These are phyloP conservation scores for Paspalum vaginatum DNA, from an alignment of 176 grass and related monocot genomes.

Conservation along the genomic window DNA sequence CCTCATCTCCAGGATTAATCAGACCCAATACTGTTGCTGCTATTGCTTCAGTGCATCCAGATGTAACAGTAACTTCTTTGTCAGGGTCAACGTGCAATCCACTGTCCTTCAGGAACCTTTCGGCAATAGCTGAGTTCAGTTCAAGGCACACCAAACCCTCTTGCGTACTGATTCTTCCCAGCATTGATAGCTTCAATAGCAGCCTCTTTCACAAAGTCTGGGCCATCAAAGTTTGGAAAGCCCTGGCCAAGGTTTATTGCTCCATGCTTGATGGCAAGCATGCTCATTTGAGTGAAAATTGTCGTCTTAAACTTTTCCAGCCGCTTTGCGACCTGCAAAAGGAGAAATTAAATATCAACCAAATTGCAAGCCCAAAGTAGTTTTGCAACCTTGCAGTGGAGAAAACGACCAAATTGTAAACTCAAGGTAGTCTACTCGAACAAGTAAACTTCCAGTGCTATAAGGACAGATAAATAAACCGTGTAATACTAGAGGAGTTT, in stretches of 20 bases:
- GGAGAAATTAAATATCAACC: conserved; percentile 1
- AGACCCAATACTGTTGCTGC: conserved; percentile 90
- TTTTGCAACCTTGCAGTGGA: conserved; percentile 60
- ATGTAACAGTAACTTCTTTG: conserved; percentile 95
- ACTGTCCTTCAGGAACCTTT: conserved; percentile 81
- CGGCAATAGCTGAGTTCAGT: conserved; percentile 69
- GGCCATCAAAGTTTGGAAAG: conserved; percentile 97
- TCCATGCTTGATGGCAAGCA: conserved; percentile 89
- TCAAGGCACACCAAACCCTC: conserved; percentile 83
- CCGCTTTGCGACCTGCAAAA: conserved; percentile 78
- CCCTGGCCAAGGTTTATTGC: conserved; percentile 98
- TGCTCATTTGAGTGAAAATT: conserved; percentile 99
- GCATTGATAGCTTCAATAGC: conserved; percentile 88
- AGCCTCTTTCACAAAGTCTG: conserved; percentile 87
- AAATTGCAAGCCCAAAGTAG: conserved; percentile 18
- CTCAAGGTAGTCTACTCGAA: conserved; percentile 5
- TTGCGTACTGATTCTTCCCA: conserved; percentile 95
- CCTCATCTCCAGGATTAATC: conserved; percentile 93
- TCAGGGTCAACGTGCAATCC: conserved; percentile 74
- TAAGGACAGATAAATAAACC: conserved; percentile 5
- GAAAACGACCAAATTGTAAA: conserved; percentile 7
- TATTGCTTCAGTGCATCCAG: conserved; percentile 97
- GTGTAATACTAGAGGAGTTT: not conserved
- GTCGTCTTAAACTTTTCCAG: conserved; percentile 98
- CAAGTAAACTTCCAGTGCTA: conserved; percentile 10